phyloP scores from a whole-genome alignment of 2,329 filamentous ascomycete species.

The Pyricularia grisea region DNA sequence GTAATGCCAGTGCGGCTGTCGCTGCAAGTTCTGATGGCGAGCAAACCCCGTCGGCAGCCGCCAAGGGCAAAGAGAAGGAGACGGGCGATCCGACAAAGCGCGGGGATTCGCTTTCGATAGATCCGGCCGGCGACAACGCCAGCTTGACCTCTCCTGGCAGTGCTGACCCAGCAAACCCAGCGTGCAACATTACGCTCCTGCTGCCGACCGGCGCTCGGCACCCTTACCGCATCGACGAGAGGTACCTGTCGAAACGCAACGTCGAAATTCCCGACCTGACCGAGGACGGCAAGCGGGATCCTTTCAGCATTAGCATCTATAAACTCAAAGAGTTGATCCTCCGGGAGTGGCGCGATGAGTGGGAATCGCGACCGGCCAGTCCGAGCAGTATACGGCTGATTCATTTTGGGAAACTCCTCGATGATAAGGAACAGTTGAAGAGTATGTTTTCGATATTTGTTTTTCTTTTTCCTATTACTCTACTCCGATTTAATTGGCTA shows the following conservation, averaged over 20 bases:
- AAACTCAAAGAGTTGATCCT: slow-evolving; percentile 90
- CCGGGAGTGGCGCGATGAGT: slow-evolving; percentile 86
- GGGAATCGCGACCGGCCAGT: slow-evolving; percentile 78
- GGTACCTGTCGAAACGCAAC: slow-evolving; percentile 72
- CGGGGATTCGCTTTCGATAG: slow-evolving; percentile 10
- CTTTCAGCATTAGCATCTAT: slow-evolving; percentile 85
- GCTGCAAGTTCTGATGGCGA: neutral
- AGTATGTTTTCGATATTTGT: slow-evolving; percentile 39
- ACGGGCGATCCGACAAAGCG: slow-evolving; percentile 17
- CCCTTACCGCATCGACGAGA: slow-evolving; percentile 82
- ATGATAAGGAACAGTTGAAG: slow-evolving; percentile 77
- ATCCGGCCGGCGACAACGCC: slow-evolving; percentile 1
- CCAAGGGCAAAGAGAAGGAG: slow-evolving; percentile 26
- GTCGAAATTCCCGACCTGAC: slow-evolving; percentile 63
- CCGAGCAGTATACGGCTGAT: slow-evolving; percentile 87
- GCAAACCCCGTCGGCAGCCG: slow-evolving; percentile 9
- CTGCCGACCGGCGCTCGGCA: slow-evolving; percentile 75
- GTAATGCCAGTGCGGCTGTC: neutral
- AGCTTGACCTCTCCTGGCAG: neutral
- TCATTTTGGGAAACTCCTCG: slow-evolving; percentile 81
- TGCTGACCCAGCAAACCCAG: slow-evolving; percentile 6
- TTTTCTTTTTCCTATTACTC: neutral
- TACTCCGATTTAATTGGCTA: neutral
- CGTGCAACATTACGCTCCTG: slow-evolving; percentile 71
- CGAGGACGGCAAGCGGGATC: slow-evolving; percentile 55